Conservation (phyloP, 352 stramenopile genomes). For the Poterioochromonas sp. region DNA sequence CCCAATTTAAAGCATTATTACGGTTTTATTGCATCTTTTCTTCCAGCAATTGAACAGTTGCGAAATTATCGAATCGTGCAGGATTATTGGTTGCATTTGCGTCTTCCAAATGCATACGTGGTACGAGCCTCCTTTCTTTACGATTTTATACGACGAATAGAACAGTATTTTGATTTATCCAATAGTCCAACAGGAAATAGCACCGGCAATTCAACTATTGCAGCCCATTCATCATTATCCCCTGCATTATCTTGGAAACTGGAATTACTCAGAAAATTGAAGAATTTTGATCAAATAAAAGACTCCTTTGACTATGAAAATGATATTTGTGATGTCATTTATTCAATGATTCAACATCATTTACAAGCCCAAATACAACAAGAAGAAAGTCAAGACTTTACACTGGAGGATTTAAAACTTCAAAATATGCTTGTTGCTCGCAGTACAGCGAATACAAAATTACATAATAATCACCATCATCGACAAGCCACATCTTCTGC, state of each 20-base stretch:
- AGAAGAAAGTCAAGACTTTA: neutral
- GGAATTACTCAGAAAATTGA: conserved; percentile 12
- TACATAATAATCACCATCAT: too few relatives aligned
- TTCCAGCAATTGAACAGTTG: neutral
- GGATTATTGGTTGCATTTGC: neutral
- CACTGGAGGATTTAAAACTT: neutral
- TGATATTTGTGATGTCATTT: conserved; percentile 18
- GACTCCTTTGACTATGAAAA: conserved; percentile 21
- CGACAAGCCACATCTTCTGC: neutral
- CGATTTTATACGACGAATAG: conserved; percentile 9
- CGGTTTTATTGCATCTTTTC: conserved; percentile 8
- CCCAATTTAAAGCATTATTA: conserved; percentile 5
- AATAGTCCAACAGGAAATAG: too few relatives aligned
- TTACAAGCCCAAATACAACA: neutral
- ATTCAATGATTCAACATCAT: neutral
- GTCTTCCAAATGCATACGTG: conserved; percentile 10
- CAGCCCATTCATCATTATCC: too few relatives aligned
- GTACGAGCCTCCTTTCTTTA: neutral
- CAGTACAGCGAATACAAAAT: too few relatives aligned
- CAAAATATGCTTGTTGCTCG: neutral
- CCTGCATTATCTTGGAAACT: neutral
- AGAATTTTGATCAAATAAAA: conserved; percentile 28
- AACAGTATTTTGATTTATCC: neutral
- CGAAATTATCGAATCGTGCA: neutral
- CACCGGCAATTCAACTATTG: too few relatives aligned